These are phyloP conservation scores for Dactylellina leptospora DNA, from an alignment of 2,329 filamentous ascomycete species.

Conservation along the genomic window DNA sequence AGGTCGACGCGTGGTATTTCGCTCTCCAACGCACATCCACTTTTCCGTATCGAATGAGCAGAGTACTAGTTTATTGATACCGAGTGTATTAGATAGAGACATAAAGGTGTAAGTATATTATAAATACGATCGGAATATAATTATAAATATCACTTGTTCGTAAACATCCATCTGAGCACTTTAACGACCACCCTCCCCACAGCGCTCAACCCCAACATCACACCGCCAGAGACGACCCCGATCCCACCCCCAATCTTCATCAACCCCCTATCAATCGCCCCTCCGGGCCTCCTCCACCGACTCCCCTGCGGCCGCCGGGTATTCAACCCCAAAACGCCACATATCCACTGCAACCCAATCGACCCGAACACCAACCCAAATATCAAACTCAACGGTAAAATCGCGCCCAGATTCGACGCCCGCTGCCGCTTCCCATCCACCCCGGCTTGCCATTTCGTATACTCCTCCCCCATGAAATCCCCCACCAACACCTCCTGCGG, in stretches of 20 bases:
- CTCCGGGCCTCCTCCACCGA: neutral
- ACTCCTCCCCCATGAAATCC: conserved; percentile 26
- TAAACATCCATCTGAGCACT: neutral
- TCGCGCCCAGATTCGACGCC: conserved; percentile 27
- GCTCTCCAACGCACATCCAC: too few species aligned
- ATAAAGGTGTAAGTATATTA: too few species aligned
- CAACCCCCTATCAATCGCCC: neutral
- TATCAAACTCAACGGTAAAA: conserved; percentile 41
- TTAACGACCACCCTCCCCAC: neutral
- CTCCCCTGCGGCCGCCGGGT: neutral
- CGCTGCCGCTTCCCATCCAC: conserved; percentile 10
- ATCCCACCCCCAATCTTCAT: neutral
- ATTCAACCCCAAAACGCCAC: neutral
- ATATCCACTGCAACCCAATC: conserved; percentile 27
- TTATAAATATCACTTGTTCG: neutral
- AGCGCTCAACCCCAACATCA: neutral
- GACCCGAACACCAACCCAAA: conserved; percentile 20
- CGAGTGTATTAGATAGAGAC: too few species aligned
- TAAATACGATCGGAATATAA: neutral
- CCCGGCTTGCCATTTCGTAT: conserved; percentile 23
- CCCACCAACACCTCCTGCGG: conserved; percentile 20
- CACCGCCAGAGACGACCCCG: neutral
- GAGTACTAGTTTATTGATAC: too few species aligned
- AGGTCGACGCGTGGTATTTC: too few species aligned
- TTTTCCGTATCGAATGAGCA: too few species aligned